These are phyloP conservation scores for Sugiyamaella novakii DNA, from an alignment of 1,139 yeast genomes.

Conservation along the genomic window DNA sequence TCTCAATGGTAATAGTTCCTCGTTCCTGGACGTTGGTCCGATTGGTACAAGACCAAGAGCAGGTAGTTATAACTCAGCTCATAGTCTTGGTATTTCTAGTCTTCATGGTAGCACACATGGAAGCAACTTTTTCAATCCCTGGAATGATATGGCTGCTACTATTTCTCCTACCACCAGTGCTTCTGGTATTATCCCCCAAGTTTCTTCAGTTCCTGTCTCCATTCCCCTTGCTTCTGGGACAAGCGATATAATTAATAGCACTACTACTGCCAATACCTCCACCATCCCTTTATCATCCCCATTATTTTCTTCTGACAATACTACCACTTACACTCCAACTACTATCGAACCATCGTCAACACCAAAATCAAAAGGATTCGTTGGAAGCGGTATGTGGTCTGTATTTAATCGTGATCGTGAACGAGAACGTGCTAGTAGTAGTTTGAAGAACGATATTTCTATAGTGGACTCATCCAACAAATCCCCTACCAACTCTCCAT, in stretches of 20 bases:
- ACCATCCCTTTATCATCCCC: background rate
- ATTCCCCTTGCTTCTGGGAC: background rate
- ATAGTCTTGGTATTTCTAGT: slow-evolving; percentile 21
- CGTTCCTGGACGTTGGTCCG: slow-evolving; percentile 25
- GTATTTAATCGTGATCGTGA: slow-evolving; percentile 20
- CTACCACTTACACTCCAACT: background rate
- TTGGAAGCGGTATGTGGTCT: slow-evolving; percentile 19
- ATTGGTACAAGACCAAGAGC: slow-evolving; percentile 32
- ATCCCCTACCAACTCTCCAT: slow-evolving; percentile 4
- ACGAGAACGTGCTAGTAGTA: slow-evolving; percentile 2
- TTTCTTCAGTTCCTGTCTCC: background rate
- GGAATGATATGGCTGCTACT: slow-evolving; percentile 26
- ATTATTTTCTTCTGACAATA: background rate
- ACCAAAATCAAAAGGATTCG: slow-evolving; percentile 18
- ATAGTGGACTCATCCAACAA: slow-evolving; percentile 9
- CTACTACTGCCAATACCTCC: background rate
- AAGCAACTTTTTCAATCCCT: slow-evolving; percentile 31
- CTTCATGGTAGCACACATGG: slow-evolving; percentile 17
- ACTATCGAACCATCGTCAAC: background rate
- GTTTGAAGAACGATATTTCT: slow-evolving; percentile 11
- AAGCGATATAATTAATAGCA: background rate
- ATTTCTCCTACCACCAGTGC: slow-evolving; percentile 6
- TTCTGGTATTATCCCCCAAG: background rate
- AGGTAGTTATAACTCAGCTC: slow-evolving; percentile 31
- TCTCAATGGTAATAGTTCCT: background rate